Base-by-base conservation (phyloP, 768 basidiomycete genomes). In the Trametes maxima region DNA sequence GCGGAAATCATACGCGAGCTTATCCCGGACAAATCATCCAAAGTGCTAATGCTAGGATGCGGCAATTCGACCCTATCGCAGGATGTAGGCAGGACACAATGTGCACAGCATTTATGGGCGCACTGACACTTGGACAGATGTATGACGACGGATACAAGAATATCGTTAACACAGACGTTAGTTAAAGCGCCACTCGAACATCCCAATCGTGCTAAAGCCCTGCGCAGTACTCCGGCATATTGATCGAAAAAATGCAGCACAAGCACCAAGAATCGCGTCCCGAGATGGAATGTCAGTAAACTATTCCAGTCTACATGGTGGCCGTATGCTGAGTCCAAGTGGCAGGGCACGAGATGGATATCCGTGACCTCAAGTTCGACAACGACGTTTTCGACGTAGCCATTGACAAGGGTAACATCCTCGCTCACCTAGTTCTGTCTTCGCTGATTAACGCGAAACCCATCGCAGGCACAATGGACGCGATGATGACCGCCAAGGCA, bases 81-180 rank as follows among this genome's bases (percentile, higher is more conserved):
- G 74, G 86, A 92, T 60, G 90, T 91, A 64, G 21, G 79, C 72
- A 17, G 39, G n/a, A n/a, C 36, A 11, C 3, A 37, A 21, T 42
- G 14, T 37, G 22, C 19, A 37, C 17, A 22, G 16, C 24, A 21
- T 8, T 22, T 19, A 28, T 28, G 11, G 8, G 28, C 12, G 25
- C 37, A 7, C 49, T 63, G 12, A 54, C 8, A 14, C 7, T 13
- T 17, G 35, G 17, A 24, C 28, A 93, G 88, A 90, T 94, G 90
- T 94, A 89, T 79, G 88, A 92, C 62, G 90, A 92, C 65, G 91
- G 91, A 1, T 95, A 92, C 73, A 83, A 77, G 64, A 85, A 88
- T 61, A 89, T 95, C 51, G 82, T 87, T 63, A 94, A 94, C 69
- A 77, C 85, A 16, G 93, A 94, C 62, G 91, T 91, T 64, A 66